Base-by-base conservation (phyloP, 805 yeast genomes). In the Ogataea paraovalis region DNA sequence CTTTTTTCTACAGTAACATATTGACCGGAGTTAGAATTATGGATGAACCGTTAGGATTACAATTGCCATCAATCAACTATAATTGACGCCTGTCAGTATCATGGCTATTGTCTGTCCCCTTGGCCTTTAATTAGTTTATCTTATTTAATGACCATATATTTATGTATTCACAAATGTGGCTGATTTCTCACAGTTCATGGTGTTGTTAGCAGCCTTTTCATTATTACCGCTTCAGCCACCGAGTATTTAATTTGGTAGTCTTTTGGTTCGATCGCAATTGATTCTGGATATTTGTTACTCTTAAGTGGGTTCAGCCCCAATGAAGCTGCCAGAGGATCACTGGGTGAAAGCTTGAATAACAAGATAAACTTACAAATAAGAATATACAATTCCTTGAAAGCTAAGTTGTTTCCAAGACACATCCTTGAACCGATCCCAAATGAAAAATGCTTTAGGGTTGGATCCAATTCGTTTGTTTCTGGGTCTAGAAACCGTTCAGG, bases 401-500 rank as follows among this genome's bases (percentile, higher is more conserved):
- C 90, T 42, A 86, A 69, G 45, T 76, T 73, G 42, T 75, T 74
- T 0, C 94, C 95, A 0, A 84, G 73, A 61, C 95, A 87, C 80
- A 75, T 81, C 46, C 95, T 65, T 1, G 83, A 70, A 0, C 95
- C 95, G 18, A 78, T 75, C 0, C 94, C 95, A 64, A 84, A 81
- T 4, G 87, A 56, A 45, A 79, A 68, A 63, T 82, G 82, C 18
- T 53, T 57, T 33, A 62, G 20, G 51, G 44, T n/a, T 56, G 41
- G 14, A 45, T 45, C 56, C 46, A 27, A 25, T 48, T 39, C 39
- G 14, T 34, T 54, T 52, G 59, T 30, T 37, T 33, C 42, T 8
- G 39, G 59, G 49, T 53, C 50, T 9, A 82, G 57, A 73, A 77
- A 82, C 41, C 89, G 60, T 32, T 70, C 73, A 1, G 88, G 88